Evolutionary conservation across 2,329 filamentous ascomycete genomes (phyloP).

Genomic region (Sphaerulina populicola): DNA sequence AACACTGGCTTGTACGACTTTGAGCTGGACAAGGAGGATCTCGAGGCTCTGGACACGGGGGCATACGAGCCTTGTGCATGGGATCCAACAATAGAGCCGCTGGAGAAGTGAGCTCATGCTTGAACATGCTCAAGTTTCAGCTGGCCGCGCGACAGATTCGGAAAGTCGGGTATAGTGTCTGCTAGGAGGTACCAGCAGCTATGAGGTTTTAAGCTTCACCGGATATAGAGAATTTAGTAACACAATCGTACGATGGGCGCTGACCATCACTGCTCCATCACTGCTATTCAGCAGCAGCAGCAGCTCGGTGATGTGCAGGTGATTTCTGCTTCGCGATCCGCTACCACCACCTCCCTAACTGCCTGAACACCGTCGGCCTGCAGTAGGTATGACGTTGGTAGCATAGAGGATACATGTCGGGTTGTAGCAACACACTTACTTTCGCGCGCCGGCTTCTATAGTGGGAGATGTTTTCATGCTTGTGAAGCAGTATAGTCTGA

Average conservation of each 20-base stretch:
- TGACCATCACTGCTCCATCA: neutral
- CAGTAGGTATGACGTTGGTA: neutral
- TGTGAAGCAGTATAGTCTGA: slow-evolving; percentile 33
- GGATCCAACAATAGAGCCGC: slow-evolving; percentile 45
- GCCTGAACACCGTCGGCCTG: slow-evolving; percentile 9
- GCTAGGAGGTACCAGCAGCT: too few relatives aligned
- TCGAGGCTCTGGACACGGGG: slow-evolving; percentile 48
- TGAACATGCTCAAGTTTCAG: neutral
- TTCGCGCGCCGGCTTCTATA: slow-evolving; percentile 29
- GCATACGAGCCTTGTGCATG: slow-evolving; percentile 52
- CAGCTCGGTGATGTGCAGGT: neutral
- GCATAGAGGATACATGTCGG: too few relatives aligned
- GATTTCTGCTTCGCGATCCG: neutral
- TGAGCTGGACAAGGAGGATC: slow-evolving; percentile 49
- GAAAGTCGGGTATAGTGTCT: neutral
- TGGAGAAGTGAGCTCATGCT: slow-evolving; percentile 12
- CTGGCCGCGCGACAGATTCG: neutral
- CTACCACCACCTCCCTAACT: neutral
- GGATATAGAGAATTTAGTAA: neutral
- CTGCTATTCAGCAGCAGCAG: neutral
- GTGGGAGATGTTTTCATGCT: slow-evolving; percentile 37
- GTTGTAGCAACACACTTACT: too few relatives aligned
- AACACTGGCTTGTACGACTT: slow-evolving; percentile 55
- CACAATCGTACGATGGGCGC: neutral
- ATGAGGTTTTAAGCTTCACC: neutral